These are phyloP conservation scores for Penicillium brevicompactum DNA, from an alignment of 2,329 filamentous ascomycete genomes.

Conservation along the genomic window DNA sequence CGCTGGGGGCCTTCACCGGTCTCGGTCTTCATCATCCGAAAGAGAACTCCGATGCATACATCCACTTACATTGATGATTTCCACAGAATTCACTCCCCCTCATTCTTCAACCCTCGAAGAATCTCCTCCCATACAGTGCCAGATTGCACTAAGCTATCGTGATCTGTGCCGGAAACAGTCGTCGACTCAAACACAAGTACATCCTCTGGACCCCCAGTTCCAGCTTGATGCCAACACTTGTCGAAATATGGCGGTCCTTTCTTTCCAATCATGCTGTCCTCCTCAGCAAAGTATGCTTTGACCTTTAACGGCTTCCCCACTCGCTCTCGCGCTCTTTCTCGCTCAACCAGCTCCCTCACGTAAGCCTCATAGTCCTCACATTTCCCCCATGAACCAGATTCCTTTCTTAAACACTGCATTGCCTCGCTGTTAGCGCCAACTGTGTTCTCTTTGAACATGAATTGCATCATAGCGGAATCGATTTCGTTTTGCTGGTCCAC, in stretches of 20 bases:
- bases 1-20: too few species aligned
- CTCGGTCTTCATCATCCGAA: too few species aligned
- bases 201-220: slow-evolving; percentile 24
- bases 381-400: slow-evolving; percentile 34
- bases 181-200: slow-evolving; percentile 38
- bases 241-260: slow-evolving; percentile 48
- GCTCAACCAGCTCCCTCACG: slow-evolving; percentile 18
- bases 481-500: slow-evolving; percentile 20
- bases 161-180: slow-evolving; percentile 38
- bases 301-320: slow-evolving; percentile 26
- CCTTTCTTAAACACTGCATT: slow-evolving; percentile 40
- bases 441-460: slow-evolving; percentile 33
- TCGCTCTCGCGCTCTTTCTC: neutral
- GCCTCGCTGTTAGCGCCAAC: slow-evolving; percentile 44
- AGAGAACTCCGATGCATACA: too few species aligned
- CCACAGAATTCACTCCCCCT: neutral
- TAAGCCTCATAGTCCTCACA: slow-evolving; percentile 38
- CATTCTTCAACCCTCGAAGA: neutral
- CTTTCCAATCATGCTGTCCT: slow-evolving; percentile 47
- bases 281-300: slow-evolving; percentile 38
- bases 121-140: slow-evolving; percentile 21
- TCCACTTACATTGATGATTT: too few species aligned
- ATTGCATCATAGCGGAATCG: slow-evolving; percentile 9
- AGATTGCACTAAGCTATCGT: slow-evolving; percentile 37
- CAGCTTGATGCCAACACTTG: slow-evolving; percentile 37